Conservation (phyloP, 2,329 filamentous ascomycete genomes). For the Alternaria novae-zelandiae region DNA sequence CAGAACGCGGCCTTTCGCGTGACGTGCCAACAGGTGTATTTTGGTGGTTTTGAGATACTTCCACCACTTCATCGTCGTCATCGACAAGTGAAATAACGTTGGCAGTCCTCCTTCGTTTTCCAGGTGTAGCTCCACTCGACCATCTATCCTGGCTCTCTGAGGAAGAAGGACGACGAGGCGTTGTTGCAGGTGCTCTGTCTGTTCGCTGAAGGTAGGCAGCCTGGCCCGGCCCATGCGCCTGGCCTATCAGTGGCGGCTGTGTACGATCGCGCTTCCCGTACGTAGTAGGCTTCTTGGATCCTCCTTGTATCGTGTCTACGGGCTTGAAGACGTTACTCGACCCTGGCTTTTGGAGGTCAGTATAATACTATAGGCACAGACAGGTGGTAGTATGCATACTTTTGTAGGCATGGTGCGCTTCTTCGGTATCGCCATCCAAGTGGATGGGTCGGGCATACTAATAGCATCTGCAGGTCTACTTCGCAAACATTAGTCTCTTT, state of each 20-base stretch:
- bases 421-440: slow-evolving; percentile 7
- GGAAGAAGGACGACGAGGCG: not conserved
- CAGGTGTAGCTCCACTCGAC: not conserved
- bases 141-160: not conserved
- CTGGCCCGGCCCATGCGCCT: slow-evolving; percentile 14
- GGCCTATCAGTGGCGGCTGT: slow-evolving; percentile 5
- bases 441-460: slow-evolving; percentile 17
- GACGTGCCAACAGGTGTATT: not conserved
- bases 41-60: not conserved
- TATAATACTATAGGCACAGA: not conserved
- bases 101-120: slow-evolving; percentile 30
- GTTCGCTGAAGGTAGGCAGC: slow-evolving; percentile 2
- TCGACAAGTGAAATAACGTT: slow-evolving; percentile 19
- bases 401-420: not conserved
- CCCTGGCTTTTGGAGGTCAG: slow-evolving; percentile 23
- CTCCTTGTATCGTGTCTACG: slow-evolving; percentile 17
- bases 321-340: slow-evolving; percentile 16
- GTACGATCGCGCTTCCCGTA: slow-evolving; percentile 18
- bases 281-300: slow-evolving; percentile 12
- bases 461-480: slow-evolving; percentile 28
- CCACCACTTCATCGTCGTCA: slow-evolving; percentile 18
- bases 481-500: slow-evolving; percentile 12
- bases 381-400: slow-evolving; percentile 2
- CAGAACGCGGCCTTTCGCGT: not conserved
- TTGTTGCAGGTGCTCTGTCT: not conserved